These are phyloP conservation scores for Backusella sp. DNA, from an alignment of 192 early-diverging fungal species.

Conservation along the genomic window DNA sequence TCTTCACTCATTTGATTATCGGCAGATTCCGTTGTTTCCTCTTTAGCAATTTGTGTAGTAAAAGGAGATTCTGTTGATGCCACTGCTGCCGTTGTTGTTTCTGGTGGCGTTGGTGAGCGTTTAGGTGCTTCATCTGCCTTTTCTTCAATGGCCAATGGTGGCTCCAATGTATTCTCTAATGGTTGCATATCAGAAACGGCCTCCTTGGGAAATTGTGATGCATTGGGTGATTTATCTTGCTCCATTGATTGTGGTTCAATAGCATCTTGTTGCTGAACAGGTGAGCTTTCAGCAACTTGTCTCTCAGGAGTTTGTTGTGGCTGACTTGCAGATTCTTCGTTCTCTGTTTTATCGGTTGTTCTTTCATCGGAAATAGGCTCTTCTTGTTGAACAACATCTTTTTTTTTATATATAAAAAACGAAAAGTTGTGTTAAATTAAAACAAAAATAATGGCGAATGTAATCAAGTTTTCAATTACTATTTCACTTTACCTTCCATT, in stretches of 20 bases:
- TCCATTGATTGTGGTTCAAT: background rate
- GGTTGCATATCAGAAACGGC: background rate
- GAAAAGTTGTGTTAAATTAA: background rate
- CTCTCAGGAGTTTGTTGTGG: background rate
- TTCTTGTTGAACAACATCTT: background rate
- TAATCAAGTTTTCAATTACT: background rate
- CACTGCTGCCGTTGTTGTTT: background rate
- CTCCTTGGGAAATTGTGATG: background rate
- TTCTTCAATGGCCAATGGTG: background rate
- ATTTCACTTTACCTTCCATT: slow-evolving; percentile 6
- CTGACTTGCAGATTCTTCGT: background rate
- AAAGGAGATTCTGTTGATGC: background rate
- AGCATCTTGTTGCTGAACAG: background rate
- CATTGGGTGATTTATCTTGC: background rate
- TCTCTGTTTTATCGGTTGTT: background rate
- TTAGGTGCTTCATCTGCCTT: background rate
- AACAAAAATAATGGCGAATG: background rate
- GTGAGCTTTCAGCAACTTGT: background rate
- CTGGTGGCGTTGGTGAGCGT: background rate
- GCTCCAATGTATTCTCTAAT: background rate
- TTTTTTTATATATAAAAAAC: background rate
- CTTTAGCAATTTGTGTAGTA: background rate
- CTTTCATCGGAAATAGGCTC: background rate
- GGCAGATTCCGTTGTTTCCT: background rate
- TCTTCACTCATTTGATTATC: background rate